Evolutionary conservation across 352 stramenopile genomes (phyloP), one percentile per base, ranked within the genome.

Genomic region (Phytophthora brassicae): DNA sequence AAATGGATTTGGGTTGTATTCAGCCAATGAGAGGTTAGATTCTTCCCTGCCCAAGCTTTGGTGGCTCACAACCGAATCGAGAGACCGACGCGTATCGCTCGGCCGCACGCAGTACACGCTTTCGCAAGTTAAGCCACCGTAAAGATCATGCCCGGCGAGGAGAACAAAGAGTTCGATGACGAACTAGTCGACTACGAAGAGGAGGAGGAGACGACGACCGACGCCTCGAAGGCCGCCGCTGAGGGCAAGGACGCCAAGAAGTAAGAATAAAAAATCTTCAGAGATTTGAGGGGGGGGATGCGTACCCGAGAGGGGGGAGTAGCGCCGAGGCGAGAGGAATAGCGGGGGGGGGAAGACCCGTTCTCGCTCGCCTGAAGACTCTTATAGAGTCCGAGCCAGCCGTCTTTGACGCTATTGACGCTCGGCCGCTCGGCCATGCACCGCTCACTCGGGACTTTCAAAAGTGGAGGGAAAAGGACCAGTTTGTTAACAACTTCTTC

Each of bases 171-270:
- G 70, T 90, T 91, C 60, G 86, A 92, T 67, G 86, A 95, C 66
- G 86, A 95, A 66, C 66, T 95, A 45, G 83, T 95, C 64, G 86
- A 95, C 78, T 95, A 95, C 74, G 86, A 93, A 69, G 84, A 92
- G 60, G 86, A 95, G 60, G 86, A 94, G 64, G 86, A 94, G 74
- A 86, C 74, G 67, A 92, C 75, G 68, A 92, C 70, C 53, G 80
- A 86, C 58, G 77, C 60, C 54, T 77, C 75, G 70, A 94, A 94
- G 78, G 73, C 56, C 59, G 81, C 63, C 53, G 81, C 77, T 55
- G 84, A 94, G 64, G 82, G 79, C 55, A 94, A 92, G 65, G 86
- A 95, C 71, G 84, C 86, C 64, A 95, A 95, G 85, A 95, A 95
- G 86, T 95, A 74, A 74, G 66, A 12, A 63, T 55, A 92, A 65